Conservation (phyloP, 352 stramenopile genomes). For the Thraustochytrium striatum region DNA sequence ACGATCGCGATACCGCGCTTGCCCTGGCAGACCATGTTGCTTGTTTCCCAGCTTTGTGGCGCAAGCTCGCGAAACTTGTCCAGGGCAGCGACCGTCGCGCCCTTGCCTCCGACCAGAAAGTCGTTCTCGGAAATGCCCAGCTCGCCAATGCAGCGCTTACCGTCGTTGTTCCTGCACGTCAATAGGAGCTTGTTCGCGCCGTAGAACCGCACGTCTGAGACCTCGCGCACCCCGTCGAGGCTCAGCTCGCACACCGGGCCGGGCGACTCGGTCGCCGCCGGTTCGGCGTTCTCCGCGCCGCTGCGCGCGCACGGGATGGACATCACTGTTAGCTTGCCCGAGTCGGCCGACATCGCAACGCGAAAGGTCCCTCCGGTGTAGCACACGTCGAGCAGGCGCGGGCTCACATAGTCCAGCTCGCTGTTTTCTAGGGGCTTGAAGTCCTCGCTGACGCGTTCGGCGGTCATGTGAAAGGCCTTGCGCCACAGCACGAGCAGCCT, state of each 20-base stretch:
- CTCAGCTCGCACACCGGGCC: not conserved
- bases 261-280: no score
- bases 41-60: not conserved
- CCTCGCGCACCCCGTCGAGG: not conserved
- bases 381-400: constrained; percentile 4
- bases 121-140: no score
- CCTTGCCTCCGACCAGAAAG: not conserved
- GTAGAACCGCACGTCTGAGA: constrained; percentile 29
- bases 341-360: not conserved
- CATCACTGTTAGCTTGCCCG: not conserved
- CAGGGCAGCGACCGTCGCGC: not conserved
- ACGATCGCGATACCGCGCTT: constrained; percentile 15
- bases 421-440: constrained; percentile 5
- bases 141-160: not conserved
- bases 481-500: not conserved
- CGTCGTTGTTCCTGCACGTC: not conserved
- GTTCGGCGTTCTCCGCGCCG: not conserved
- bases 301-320: not conserved
- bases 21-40: constrained; percentile 7
- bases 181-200: not conserved
- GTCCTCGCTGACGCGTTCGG: constrained; percentile 1
- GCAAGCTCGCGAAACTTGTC: not conserved
- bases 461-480: constrained; percentile 33
- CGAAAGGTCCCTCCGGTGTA: not conserved
- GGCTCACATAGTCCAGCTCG: not conserved